Percentiles rank a stretch among this genome's conserved stretches.
phyloP scores from a whole-genome alignment of 192 early-diverging fungal species.

The Chytriomyces confervae region DNA sequence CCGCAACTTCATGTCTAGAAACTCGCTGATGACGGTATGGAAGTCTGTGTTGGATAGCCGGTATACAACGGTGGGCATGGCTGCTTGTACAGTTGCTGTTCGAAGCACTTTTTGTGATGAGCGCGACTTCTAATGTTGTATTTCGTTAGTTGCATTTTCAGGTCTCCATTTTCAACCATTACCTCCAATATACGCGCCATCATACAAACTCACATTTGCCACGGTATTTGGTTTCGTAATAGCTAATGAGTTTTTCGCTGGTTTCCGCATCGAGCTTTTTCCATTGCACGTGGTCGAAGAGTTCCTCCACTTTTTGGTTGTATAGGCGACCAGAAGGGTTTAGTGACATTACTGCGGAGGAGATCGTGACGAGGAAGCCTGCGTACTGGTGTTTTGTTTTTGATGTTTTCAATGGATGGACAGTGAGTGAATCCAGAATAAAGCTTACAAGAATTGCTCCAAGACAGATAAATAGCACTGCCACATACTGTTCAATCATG shows the following conservation, averaged over 20 bases:
- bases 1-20: slow-evolving; percentile 18
- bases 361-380: slow-evolving; percentile 8
- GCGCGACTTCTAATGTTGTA: slow-evolving; percentile 26
- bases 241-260: slow-evolving; percentile 28
- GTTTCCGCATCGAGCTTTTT: slow-evolving; percentile 33
- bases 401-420: background rate
- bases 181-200: slow-evolving; percentile 32
- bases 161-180: no score
- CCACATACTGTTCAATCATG: background rate
- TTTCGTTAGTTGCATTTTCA: no score
- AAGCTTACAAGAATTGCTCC: slow-evolving; percentile 21
- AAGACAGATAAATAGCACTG: slow-evolving; percentile 15
- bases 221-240: slow-evolving; percentile 39
- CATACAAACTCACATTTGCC: slow-evolving; percentile 41
- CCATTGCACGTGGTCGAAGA: slow-evolving; percentile 41
- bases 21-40: slow-evolving; percentile 19
- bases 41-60: slow-evolving; percentile 22
- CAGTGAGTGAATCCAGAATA: background rate
- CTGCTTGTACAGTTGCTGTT: slow-evolving; percentile 25
- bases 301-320: slow-evolving; percentile 45
- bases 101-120: slow-evolving; percentile 11
- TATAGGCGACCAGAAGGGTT: slow-evolving; percentile 39
- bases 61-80: slow-evolving; percentile 19
- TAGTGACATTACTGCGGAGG: slow-evolving; percentile 24
- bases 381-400: slow-evolving; percentile 6